Evolutionary conservation across 305 asterid genomes (phyloP), one percentile per base, ranked within the genome.

Genomic region (Solanum hybrid): DNA sequence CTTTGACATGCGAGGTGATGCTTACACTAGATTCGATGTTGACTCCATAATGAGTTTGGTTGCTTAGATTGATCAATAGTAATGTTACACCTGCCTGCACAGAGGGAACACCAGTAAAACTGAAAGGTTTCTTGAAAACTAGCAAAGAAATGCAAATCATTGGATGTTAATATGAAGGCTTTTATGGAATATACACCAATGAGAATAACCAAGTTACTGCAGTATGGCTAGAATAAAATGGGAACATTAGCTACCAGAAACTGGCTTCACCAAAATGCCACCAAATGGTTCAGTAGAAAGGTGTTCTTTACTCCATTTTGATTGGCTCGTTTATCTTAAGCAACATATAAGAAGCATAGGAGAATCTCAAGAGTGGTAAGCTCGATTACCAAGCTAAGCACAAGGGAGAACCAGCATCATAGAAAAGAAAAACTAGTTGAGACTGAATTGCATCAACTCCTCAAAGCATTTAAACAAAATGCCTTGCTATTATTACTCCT

Each of bases 31-130:
- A 92, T 78, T 94, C 90, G 33, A 95, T 89, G 28, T 93, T 93
- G 13, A 96, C 92, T 11, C 84, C 79, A 90, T 92, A 93, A 67
- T 39, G 81, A 5, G 97, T 95, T 78, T 94, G 92, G 85, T 95
- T 94, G 96, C 97, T 96, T 87, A 97, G 40, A 89, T 97, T 97
- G 92, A 97, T 94, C 90, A 97, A 94, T 51, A 97, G 97, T 78
- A 96, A 36, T 22, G 97, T 92, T 71, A 97, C 83, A 67, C 98
- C 98, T 31, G 90, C 93, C 98, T 96, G 95, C 88, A 93, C 93
- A 31, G 87, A 83, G 89, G 42, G 4, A 57, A 57, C n/a, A 85
- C 33, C 76, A 57, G 33, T 39, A 61, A 85, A 57, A 85, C 6
- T 85, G 42, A 33, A 85, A 57, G 3, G 87, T 18, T 1, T 76